Evolutionary conservation across 177 flowering plant genomes (phyloP), one percentile per base, ranked within the genome.

Genomic region (Vitis hybrid): DNA sequence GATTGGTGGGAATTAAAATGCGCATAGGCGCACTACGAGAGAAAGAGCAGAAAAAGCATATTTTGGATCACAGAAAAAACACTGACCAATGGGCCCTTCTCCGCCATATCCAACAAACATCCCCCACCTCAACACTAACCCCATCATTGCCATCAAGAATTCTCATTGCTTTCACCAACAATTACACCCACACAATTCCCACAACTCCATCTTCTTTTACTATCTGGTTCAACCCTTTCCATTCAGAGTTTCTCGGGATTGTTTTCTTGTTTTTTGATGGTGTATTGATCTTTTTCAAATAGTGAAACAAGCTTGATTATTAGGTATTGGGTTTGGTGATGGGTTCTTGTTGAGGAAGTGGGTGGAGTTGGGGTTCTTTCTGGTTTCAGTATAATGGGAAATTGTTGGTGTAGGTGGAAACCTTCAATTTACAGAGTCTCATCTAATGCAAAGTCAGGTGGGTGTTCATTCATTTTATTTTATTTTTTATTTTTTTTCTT

Each of bases 381-480:
- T 32, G 58, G 51, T 46, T 61, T 79, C 66, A 64, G 63, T 74
- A 70, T 71, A 72, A 90, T 90, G 95, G 95, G 95, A 56, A 90
- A 89, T 73, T 87, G 91, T 80, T 87, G 84, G 78, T 87, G 75
- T 79, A 62, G 83, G 64, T 74, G 84, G 75, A 78, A 84, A 46
- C 79, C 88, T 63, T 77, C 86, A 35, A 72, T 80, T 72, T 78
- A 86, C 75, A 81, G 86, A 76, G 85, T 90, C 21, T 82, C 91
- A 40, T 81, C 91, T 13, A 90, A 87, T 77, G 82, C 83, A 71
- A 90, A 90, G 58, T 74, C 91, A 75, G 95, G 95, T 90, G 61
- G 52, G 77, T 60, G 14, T 52, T 15, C 55, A 19, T 1, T n/a
- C 15, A 62, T 51, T 5, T 56, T 19, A 1, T 19, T 21, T 21